phyloP scores from a whole-genome alignment of 73 alveolate genomes.

The Paramecium biaurelia region DNA sequence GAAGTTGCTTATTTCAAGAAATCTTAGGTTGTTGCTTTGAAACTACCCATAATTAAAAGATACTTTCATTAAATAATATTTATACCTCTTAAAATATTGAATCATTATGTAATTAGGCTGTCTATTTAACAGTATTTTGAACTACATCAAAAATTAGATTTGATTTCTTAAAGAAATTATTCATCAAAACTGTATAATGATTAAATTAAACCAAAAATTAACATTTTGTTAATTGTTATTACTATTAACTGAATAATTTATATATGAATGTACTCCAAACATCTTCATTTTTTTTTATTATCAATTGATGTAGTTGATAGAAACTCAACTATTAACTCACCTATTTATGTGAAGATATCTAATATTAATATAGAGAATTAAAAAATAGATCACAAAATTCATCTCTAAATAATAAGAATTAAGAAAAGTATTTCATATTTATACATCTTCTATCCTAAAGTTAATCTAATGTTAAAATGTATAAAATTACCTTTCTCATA shows the following conservation, averaged over 20 bases:
- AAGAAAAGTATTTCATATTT: not conserved
- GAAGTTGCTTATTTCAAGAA: not conserved
- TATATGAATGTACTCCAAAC: slow-evolving; percentile 39
- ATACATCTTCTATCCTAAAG: not conserved
- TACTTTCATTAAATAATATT: not conserved
- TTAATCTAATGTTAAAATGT: not conserved
- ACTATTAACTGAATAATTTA: not conserved
- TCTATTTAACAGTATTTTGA: slow-evolving; percentile 22
- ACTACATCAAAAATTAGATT: slow-evolving; percentile 1
- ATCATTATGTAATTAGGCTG: not conserved
- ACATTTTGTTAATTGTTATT: not conserved
- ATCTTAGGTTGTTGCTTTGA: slow-evolving; percentile 50
- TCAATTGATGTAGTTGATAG: not conserved
- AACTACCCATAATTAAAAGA: slow-evolving; percentile 26
- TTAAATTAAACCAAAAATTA: not conserved
- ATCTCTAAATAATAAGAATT: slow-evolving; percentile 40
- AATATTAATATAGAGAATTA: not conserved
- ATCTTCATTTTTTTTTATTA: not conserved
- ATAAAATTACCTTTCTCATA: not conserved
- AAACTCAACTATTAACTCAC: slow-evolving; percentile 2
- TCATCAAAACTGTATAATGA: not conserved
- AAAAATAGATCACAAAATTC: slow-evolving; percentile 18
- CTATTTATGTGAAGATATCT: not conserved
- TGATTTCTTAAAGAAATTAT: not conserved
- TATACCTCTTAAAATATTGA: slow-evolving; percentile 28